Evolutionary conservation across 768 basidiomycete genomes (phyloP).

Genomic region (Candolleomyces eurysporus): DNA sequence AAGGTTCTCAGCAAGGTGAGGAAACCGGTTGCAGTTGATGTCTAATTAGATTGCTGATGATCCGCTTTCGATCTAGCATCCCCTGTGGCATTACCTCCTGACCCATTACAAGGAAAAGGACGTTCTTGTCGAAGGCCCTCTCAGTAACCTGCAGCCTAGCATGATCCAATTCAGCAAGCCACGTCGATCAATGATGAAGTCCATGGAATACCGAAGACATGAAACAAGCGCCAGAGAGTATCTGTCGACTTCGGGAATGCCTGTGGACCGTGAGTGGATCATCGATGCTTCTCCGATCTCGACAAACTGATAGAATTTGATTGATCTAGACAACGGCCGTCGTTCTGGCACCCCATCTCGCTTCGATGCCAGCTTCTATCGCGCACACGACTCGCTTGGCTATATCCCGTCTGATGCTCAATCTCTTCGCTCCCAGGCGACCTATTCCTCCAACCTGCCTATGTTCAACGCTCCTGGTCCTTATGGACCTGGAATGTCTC

Average conservation of each 20-base stretch:
- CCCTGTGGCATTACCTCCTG: constrained; percentile 96
- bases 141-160: constrained; percentile 93
- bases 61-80: constrained; percentile 60
- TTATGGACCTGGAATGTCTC: constrained; percentile 65
- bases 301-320: not conserved
- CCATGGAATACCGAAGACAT: constrained; percentile 89
- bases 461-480: constrained; percentile 73
- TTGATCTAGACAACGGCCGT: constrained; percentile 44
- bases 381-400: constrained; percentile 89
- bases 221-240: constrained; percentile 90
- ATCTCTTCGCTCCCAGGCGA: constrained; percentile 94
- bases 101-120: constrained; percentile 98
- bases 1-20: constrained; percentile 97
- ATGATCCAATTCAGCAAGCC: constrained; percentile 99
- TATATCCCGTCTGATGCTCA: constrained; percentile 96
- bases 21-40: constrained; percentile 6
- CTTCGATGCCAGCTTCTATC: constrained; percentile 94
- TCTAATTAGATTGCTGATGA: constrained; percentile 9
- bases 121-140: constrained; percentile 91
- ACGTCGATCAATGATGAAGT: constrained; percentile 80
- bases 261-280: constrained; percentile 50
- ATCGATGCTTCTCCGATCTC: not conserved
- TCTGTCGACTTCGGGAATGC: constrained; percentile 40
- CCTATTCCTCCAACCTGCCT: constrained; percentile 89
- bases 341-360: constrained; percentile 90